Conservation (phyloP, 129 eudicot genomes). For the Artemisia tridentata region DNA sequence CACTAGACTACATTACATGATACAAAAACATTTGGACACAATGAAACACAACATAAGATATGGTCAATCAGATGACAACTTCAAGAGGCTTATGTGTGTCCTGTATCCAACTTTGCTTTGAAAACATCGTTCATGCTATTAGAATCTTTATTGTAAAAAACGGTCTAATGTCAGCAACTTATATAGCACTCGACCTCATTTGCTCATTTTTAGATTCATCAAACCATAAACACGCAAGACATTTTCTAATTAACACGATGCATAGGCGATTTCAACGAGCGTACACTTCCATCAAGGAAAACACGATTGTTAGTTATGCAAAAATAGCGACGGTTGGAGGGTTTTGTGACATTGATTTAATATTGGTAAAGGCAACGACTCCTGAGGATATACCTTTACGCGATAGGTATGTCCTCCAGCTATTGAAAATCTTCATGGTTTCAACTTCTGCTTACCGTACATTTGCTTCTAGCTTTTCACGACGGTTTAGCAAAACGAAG, state of each 20-base stretch:
- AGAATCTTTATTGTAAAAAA: slow-evolving; percentile 18
- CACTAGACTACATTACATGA: slow-evolving; percentile 13
- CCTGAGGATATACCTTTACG: slow-evolving; percentile 66
- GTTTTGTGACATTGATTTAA: slow-evolving; percentile 52
- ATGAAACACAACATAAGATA: neutral
- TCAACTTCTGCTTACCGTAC: slow-evolving; percentile 45
- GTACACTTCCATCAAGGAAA: slow-evolving; percentile 53
- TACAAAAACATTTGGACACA: slow-evolving; percentile 33
- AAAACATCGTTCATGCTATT: slow-evolving; percentile 21
- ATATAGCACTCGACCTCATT: slow-evolving; percentile 21
- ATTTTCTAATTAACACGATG: slow-evolving; percentile 30
- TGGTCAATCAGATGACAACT: slow-evolving; percentile 21
- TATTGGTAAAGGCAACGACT: slow-evolving; percentile 68
- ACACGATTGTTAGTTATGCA: slow-evolving; percentile 52
- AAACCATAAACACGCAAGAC: slow-evolving; percentile 8
- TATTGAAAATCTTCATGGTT: slow-evolving; percentile 51
- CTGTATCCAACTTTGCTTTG: slow-evolving; percentile 19
- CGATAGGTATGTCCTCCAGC: slow-evolving; percentile 55
- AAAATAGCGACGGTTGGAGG: slow-evolving; percentile 70
- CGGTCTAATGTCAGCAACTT: slow-evolving; percentile 24
- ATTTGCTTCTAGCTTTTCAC: slow-evolving; percentile 45
- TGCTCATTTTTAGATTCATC: slow-evolving; percentile 11
- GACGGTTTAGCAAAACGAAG: slow-evolving; percentile 49
- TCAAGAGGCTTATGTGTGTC: slow-evolving; percentile 16
- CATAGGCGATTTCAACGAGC: slow-evolving; percentile 51